Conservation (phyloP, 1,284 basidiomycete genomes). For the Inonotus hispidus region DNA sequence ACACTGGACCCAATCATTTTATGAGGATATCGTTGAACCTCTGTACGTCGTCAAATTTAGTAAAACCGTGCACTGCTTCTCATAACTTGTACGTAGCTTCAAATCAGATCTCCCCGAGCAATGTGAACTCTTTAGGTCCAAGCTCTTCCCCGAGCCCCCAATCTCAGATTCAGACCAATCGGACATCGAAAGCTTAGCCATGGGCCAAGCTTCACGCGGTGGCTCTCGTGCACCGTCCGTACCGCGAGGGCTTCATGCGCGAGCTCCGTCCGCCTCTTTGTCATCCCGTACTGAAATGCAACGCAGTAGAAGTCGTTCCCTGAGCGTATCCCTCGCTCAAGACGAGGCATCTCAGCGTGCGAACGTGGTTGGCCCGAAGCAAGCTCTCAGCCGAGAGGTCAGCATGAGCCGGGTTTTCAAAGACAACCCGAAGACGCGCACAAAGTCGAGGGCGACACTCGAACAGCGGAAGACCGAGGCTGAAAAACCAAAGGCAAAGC, state of each 20-base stretch:
- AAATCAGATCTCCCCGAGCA: conserved; percentile 44
- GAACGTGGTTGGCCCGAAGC: conserved; percentile 35
- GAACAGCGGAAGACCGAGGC: not conserved
- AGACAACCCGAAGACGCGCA: conserved; percentile 21
- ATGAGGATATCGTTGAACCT: conserved; percentile 55
- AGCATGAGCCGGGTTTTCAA: conserved; percentile 71
- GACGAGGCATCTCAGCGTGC: conserved; percentile 43
- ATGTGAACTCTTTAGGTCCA: conserved; percentile 55
- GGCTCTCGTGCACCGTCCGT: conserved; percentile 8
- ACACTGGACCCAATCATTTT: conserved; percentile 72
- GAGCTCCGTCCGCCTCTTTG: not conserved
- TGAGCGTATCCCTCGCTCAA: conserved; percentile 55
- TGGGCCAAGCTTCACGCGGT: conserved; percentile 7
- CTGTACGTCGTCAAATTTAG: conserved; percentile 38
- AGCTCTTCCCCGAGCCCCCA: conserved; percentile 58
- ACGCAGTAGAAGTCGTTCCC: conserved; percentile 48
- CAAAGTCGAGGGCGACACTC: not conserved
- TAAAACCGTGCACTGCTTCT: not conserved
- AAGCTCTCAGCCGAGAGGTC: conserved; percentile 54
- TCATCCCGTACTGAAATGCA: not conserved
- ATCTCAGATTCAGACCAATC: conserved; percentile 44
- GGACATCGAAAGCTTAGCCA: conserved; percentile 18
- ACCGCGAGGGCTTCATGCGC: not conserved
- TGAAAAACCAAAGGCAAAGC: not conserved
- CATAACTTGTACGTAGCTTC: conserved; percentile 41